Evolutionary conservation across 2,329 filamentous ascomycete species (phyloP).

Genomic region (Emericellopsis cladophorae): DNA sequence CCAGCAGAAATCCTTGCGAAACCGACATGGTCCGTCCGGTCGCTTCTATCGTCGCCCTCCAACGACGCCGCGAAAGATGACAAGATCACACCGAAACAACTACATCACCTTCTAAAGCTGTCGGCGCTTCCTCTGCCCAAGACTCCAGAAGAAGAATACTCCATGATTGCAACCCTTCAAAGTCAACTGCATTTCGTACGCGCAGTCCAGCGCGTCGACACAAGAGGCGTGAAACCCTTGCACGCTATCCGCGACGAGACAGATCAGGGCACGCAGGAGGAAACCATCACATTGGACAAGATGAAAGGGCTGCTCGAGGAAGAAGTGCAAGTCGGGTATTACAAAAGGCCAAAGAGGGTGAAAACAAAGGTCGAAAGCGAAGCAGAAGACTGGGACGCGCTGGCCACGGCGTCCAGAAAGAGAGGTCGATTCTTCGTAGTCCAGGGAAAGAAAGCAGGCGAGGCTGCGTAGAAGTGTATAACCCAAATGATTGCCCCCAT

Average conservation of each 20-base stretch:
- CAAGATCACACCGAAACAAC: conserved; percentile 50
- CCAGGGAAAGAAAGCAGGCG: conserved; percentile 37
- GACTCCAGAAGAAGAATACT: conserved; percentile 46
- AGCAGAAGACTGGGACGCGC: conserved; percentile 57
- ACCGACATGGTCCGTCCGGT: conserved; percentile 74
- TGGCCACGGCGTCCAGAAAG: conserved; percentile 51
- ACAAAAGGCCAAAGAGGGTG: conserved; percentile 27
- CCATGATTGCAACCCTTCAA: conserved; percentile 63
- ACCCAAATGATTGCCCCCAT: conserved; percentile 2
- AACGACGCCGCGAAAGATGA: conserved; percentile 13
- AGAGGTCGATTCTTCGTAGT: conserved; percentile 69
- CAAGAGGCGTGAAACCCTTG: conserved; percentile 58
- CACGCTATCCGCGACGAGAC: conserved; percentile 75
- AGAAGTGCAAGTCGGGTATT: conserved; percentile 50
- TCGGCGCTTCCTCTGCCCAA: conserved; percentile 72
- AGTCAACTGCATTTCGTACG: conserved; percentile 87
- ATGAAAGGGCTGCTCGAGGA: conserved; percentile 41
- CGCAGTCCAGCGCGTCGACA: conserved; percentile 70
- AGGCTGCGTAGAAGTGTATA: neutral
- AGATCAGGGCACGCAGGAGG: conserved; percentile 42
- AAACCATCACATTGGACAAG: conserved; percentile 44
- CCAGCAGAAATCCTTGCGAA: conserved; percentile 42
- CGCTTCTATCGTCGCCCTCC: conserved; percentile 45
- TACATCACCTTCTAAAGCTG: conserved; percentile 77
- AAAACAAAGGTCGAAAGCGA: conserved; percentile 24